A percentile compares a stretch with the other conserved stretches of the same genome.
phyloP scores from a whole-genome alignment of 2,329 filamentous ascomycete genomes.

The Cytospora schulzeri region DNA sequence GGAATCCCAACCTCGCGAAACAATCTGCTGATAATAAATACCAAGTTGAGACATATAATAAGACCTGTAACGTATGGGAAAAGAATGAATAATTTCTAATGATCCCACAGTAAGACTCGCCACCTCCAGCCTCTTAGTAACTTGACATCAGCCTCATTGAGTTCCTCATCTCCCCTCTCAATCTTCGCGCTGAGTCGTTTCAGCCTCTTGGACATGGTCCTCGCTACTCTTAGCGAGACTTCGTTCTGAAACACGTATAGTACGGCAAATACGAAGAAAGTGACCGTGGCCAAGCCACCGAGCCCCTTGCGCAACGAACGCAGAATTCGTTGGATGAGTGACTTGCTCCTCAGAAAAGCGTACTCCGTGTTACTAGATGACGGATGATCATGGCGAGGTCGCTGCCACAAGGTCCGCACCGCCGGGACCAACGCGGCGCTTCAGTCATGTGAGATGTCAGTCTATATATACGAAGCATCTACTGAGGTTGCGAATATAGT shows the following conservation, averaged over 20 bases:
- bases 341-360: constrained; percentile 54
- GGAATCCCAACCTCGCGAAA: too few relatives aligned
- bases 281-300: constrained; percentile 50
- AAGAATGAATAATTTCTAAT: neutral
- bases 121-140: constrained; percentile 58
- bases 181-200: constrained; percentile 51
- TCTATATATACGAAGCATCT: too few relatives aligned
- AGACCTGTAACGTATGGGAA: too few relatives aligned
- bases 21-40: neutral
- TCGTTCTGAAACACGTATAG: constrained; percentile 63
- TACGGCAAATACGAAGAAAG: constrained; percentile 58
- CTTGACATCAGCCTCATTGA: constrained; percentile 53
- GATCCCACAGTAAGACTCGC: constrained; percentile 49
- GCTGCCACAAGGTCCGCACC: constrained; percentile 54
- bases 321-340: constrained; percentile 53
- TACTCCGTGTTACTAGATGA: constrained; percentile 59
- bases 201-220: constrained; percentile 53
- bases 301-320: constrained; percentile 44
- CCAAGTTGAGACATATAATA: neutral
- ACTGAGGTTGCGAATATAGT: neutral
- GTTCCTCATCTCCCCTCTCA: constrained; percentile 48
- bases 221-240: constrained; percentile 56
- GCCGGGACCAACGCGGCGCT: constrained; percentile 56
- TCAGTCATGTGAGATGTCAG: neutral
- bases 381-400: constrained; percentile 41